Evolutionary conservation across 441 rosid species (phyloP).

Genomic region (Metrosideros polymorpha): DNA sequence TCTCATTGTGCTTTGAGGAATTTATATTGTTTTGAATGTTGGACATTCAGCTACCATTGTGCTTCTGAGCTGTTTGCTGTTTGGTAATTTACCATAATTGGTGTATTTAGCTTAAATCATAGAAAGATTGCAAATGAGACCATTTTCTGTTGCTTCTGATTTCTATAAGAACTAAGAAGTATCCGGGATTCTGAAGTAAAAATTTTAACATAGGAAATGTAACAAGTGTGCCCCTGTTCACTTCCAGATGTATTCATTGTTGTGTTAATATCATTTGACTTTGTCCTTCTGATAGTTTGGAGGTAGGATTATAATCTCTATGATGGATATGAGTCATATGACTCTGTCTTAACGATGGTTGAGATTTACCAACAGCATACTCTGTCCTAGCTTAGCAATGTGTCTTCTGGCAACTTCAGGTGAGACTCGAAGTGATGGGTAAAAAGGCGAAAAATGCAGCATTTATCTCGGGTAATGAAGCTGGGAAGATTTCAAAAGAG

Average conservation of each 20-base stretch:
- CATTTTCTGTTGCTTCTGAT: not conserved
- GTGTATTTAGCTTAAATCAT: not conserved
- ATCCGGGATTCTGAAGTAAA: not conserved
- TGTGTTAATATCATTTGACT: not conserved
- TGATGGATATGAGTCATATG: not conserved
- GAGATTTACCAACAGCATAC: not conserved
- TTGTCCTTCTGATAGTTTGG: not conserved
- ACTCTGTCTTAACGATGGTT: not conserved
- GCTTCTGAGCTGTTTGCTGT: not conserved
- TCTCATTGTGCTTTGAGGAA: not conserved
- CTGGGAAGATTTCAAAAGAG: conserved; percentile 82
- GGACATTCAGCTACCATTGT: not conserved
- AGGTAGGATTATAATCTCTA: not conserved
- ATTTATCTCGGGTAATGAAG: conserved; percentile 78
- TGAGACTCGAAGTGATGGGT: conserved; percentile 92
- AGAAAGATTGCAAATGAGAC: not conserved
- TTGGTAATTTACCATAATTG: not conserved
- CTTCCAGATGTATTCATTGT: not conserved
- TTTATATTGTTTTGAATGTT: not conserved
- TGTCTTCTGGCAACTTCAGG: conserved; percentile 20
- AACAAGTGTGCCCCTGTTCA: not conserved
- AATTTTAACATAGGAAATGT: not conserved
- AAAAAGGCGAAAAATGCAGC: conserved; percentile 92
- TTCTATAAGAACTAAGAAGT: not conserved
- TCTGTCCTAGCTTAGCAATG: not conserved